Evolutionary conservation across 2,329 filamentous ascomycete genomes (phyloP).

Genomic region (Cordyceps javanica): DNA sequence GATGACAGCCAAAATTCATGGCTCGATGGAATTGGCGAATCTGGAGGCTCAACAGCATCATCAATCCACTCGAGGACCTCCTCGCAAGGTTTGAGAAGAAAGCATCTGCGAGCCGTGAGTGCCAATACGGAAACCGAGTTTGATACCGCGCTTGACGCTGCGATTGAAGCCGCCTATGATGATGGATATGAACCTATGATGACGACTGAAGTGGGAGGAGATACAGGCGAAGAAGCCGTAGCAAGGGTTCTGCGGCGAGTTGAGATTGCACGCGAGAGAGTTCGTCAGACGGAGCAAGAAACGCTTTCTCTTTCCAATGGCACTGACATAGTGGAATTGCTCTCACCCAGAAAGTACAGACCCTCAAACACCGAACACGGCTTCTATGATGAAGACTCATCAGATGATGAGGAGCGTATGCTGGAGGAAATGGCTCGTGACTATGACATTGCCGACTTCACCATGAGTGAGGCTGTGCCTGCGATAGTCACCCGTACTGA

Average conservation of each 20-base stretch:
- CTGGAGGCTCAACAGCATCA: constrained; percentile 69
- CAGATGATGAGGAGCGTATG: constrained; percentile 68
- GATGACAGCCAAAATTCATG: constrained; percentile 76
- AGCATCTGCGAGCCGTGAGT: constrained; percentile 62
- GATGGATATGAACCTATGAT: constrained; percentile 76
- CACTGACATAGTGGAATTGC: constrained; percentile 13
- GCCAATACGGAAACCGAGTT: constrained; percentile 82
- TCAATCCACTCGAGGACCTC: constrained; percentile 78
- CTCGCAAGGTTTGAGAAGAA: constrained; percentile 60
- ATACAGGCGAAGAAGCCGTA: constrained; percentile 38
- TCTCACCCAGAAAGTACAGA: constrained; percentile 7
- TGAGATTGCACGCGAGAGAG: constrained; percentile 69
- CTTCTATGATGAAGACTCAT: constrained; percentile 58
- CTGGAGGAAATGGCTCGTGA: constrained; percentile 84
- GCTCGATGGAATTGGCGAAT: constrained; percentile 93
- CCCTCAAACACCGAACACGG: constrained; percentile 37
- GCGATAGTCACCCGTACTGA: constrained; percentile 40
- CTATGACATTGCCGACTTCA: constrained; percentile 76
- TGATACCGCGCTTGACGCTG: constrained; percentile 87
- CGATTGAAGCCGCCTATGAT: constrained; percentile 93
- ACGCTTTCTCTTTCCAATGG: constrained; percentile 27
- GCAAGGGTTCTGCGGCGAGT: constrained; percentile 58
- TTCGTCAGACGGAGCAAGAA: constrained; percentile 68
- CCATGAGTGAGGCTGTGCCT: constrained; percentile 43
- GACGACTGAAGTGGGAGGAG: constrained; percentile 35